Base-by-base conservation (phyloP, 1,284 basidiomycete genomes). In the Cutaneotrichosporon cutaneum region DNA sequence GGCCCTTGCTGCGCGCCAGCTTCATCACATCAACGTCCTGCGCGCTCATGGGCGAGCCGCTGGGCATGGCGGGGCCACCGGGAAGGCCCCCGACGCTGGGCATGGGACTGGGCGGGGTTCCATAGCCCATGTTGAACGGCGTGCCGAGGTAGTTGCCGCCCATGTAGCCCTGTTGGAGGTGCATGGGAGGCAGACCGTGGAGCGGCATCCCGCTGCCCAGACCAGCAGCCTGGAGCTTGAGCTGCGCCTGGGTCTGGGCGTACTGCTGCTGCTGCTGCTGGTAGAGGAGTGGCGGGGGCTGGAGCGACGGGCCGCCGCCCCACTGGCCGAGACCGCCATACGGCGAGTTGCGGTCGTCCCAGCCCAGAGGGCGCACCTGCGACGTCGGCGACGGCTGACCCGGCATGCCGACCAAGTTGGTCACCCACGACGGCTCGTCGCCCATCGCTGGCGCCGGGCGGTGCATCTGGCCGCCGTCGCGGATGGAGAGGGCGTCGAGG, bases 1-100 rank as follows among this genome's bases (percentile, higher is more conserved):
- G 92, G 11, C 92, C 92, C 78, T 95, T 95, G 51, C 85, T 85
- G 14, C 89, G 87, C 66, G 94, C 88, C 59, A 96, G 82, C 52
- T 88, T 85, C 24, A 90, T 89, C n/a, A 95, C 87, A 72, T 94
- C 92, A 62, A 92, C 66, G 50, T 77, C 71, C 56, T 74, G 70
- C 13, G 61, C 64, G 18, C 59, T 56, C 14, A 66, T 54, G n/a
- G 59, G 64, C 27, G 48, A 39, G 16, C 35, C 55, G 44, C 54
- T 36, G 10, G 53, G 36, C 36, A 55, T 55, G 39, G 39, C 54
- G 18, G 26, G 39, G 26, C 11, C 52, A 22, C 21, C 13, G 11
- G 39, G 21, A 13, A 39, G 21, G 30, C 44, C 22, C 27, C 32
- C 22, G 11, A 13, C 39, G 14, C 33, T 27, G 16, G 52, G 56